Conservation (phyloP, 2,329 filamentous ascomycete species). For the Penicillium sp. region DNA sequence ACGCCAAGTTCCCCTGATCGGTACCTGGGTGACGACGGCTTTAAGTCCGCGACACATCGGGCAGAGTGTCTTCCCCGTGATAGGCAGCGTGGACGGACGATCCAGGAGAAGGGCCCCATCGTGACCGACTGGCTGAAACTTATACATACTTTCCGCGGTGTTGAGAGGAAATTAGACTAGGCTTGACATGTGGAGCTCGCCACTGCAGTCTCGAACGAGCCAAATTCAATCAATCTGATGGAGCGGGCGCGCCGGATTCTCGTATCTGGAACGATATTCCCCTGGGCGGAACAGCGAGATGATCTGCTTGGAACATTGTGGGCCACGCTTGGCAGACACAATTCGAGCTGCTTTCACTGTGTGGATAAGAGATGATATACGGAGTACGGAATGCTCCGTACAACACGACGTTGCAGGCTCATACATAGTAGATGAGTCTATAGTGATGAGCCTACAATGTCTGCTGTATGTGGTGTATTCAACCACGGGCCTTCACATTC, state of each 20-base stretch:
- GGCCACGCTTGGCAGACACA: background rate
- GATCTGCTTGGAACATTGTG: background rate
- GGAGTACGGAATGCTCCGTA: no score
- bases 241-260: slow-evolving; percentile 2
- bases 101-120: background rate
- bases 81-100: background rate
- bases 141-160: background rate
- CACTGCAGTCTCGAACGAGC: slow-evolving; percentile 11
- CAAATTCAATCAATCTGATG: slow-evolving; percentile 12
- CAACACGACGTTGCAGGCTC: background rate
- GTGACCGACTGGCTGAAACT: background rate
- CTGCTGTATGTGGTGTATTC: background rate
- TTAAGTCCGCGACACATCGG: background rate
- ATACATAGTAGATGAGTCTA: background rate
- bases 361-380: background rate
- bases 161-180: slow-evolving; percentile 8
- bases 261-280: background rate
- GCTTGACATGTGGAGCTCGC: slow-evolving; percentile 12
- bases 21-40: background rate
- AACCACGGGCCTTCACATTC: background rate
- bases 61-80: background rate
- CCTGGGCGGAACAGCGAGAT: background rate
- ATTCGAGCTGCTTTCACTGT: background rate
- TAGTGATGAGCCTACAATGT: background rate
- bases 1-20: background rate